These are phyloP conservation scores for Drechslera avenae DNA, from an alignment of 2,329 filamentous ascomycete genomes.

Conservation along the genomic window DNA sequence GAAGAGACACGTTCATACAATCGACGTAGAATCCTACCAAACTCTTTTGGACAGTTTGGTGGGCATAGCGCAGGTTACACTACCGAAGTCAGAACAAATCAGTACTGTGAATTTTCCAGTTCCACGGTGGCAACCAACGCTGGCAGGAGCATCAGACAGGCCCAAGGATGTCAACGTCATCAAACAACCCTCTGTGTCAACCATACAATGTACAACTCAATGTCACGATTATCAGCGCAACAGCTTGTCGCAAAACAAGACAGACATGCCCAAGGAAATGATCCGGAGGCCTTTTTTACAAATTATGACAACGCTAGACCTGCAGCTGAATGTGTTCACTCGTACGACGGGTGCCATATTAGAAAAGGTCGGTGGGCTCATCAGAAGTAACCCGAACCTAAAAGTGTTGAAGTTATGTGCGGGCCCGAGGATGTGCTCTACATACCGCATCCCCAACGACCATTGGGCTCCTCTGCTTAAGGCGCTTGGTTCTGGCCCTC, in stretches of 20 bases:
- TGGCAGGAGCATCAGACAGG: not conserved
- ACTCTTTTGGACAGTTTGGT: not conserved
- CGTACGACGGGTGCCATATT: not conserved
- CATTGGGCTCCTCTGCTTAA: conserved; percentile 4
- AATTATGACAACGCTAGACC: conserved; percentile 1
- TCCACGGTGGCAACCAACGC: conserved; percentile 1
- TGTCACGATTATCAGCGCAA: too few species aligned
- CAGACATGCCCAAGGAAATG: not conserved
- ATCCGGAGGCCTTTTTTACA: not conserved
- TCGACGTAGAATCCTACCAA: not conserved
- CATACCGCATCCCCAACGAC: not conserved
- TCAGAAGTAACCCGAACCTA: not conserved
- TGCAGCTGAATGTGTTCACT: conserved; percentile 9
- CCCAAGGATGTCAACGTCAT: too few species aligned
- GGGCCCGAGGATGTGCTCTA: not conserved
- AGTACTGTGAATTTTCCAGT: not conserved
- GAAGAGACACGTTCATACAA: not conserved
- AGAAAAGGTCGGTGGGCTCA: not conserved
- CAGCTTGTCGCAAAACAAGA: too few species aligned
- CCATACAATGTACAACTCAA: too few species aligned
- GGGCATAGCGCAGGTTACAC: too few species aligned
- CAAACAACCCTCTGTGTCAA: too few species aligned
- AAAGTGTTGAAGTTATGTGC: not conserved
- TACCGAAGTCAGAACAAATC: not conserved
- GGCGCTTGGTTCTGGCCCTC: conserved; percentile 1